These are phyloP conservation scores for Alternaria sp. DNA, from an alignment of 2,329 filamentous ascomycete genomes.

Conservation along the genomic window DNA sequence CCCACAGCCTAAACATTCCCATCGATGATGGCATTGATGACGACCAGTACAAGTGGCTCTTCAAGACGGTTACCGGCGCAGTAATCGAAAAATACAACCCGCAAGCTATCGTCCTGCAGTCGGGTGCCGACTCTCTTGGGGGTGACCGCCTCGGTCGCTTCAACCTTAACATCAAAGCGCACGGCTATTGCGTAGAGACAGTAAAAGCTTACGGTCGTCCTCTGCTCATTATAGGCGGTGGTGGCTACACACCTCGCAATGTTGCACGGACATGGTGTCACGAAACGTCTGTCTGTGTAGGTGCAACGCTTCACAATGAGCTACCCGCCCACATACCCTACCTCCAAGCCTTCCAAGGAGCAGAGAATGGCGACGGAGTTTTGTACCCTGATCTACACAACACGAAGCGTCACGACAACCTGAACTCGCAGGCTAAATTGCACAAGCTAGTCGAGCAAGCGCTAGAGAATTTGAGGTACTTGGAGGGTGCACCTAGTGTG, in stretches of 20 bases:
- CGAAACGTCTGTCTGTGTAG: conserved; percentile 90
- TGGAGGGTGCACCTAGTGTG: conserved; percentile 79
- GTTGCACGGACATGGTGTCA: conserved; percentile 97
- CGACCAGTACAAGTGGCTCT: conserved; percentile 85
- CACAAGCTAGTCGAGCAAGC: conserved; percentile 79
- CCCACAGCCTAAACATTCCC: conserved; percentile 90
- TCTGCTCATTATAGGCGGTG: conserved; percentile 89
- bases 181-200: conserved; percentile 88
- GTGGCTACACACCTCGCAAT: conserved; percentile 95
- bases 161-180: conserved; percentile 94
- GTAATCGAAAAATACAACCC: conserved; percentile 87
- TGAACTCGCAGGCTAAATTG: conserved; percentile 79
- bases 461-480: conserved; percentile 84
- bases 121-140: conserved; percentile 91
- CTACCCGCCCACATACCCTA: conserved; percentile 85
- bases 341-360: conserved; percentile 81
- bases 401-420: conserved; percentile 74
- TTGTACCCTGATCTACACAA: conserved; percentile 90
- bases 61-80: conserved; percentile 79
- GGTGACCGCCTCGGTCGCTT: conserved; percentile 94
- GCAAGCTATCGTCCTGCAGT: conserved; percentile 90
- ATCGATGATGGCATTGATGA: conserved; percentile 92
- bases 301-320: conserved; percentile 72
- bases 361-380: conserved; percentile 72
- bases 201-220: conserved; percentile 84